These are phyloP conservation scores for Albophoma yamanashiensis DNA, from an alignment of 2,329 filamentous ascomycete genomes.

Conservation along the genomic window DNA sequence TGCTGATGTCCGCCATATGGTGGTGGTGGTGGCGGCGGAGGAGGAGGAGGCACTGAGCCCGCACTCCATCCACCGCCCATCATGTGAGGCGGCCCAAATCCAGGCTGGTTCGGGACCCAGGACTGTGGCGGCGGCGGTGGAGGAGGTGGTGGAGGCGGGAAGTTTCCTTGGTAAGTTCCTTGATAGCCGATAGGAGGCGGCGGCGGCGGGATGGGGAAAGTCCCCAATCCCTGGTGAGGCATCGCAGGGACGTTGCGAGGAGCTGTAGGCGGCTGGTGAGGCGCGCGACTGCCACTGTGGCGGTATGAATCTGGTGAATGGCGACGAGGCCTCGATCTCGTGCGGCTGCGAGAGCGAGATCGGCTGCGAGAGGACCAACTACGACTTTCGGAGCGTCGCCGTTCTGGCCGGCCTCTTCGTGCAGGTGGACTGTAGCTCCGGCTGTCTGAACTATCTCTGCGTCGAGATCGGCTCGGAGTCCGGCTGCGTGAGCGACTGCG, in stretches of 20 bases:
- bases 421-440: constrained; percentile 8
- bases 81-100: constrained; percentile 14
- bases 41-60: constrained; percentile 1
- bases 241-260: not conserved
- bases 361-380: constrained; percentile 8
- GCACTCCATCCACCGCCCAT: constrained; percentile 13
- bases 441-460: constrained; percentile 4
- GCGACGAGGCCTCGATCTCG: constrained; percentile 5
- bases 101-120: constrained; percentile 16
- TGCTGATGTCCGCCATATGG: constrained; percentile 3
- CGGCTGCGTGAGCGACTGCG: constrained; percentile 17
- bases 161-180: constrained; percentile 29
- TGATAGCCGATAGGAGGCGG: constrained; percentile 23
- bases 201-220: constrained; percentile 1
- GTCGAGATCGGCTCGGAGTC: constrained; percentile 8
- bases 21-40: constrained; percentile 10
- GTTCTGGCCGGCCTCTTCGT: constrained; percentile 8
- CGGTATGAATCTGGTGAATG: constrained; percentile 13
- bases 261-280: constrained; percentile 13
- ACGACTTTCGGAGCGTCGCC: constrained; percentile 14
- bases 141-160: constrained; percentile 26
- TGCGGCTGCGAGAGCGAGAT: constrained; percentile 6
- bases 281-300: constrained; percentile 6
- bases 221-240: not conserved
- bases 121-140: constrained; percentile 16